Evolutionary conservation across 768 basidiomycete species (phyloP).

Genomic region (Lanmaoa rubissima): DNA sequence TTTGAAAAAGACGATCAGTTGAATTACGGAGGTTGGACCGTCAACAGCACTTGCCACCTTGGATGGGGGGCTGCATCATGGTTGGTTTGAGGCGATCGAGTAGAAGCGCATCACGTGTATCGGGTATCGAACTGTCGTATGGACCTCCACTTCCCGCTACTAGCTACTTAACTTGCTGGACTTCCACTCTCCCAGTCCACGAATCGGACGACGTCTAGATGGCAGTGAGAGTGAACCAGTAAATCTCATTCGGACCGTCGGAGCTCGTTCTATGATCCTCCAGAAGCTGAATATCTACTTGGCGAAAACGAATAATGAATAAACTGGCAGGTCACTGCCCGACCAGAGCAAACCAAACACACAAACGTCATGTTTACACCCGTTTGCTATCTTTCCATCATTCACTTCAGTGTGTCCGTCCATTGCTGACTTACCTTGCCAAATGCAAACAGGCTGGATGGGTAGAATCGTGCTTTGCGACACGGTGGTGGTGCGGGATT

Average conservation of each 20-base stretch:
- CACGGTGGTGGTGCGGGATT: not conserved
- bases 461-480: not conserved
- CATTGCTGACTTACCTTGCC: not conserved
- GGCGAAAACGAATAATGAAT: not conserved
- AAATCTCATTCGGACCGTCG: not conserved
- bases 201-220: not conserved
- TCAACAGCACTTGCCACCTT: slow-evolving; percentile 5
- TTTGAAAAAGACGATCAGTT: slow-evolving; percentile 5
- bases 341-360: not conserved
- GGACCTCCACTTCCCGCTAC: no score
- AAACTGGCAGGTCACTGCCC: no score
- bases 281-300: no score
- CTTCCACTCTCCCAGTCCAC: not conserved
- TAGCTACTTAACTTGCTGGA: no score
- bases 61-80: slow-evolving; percentile 8
- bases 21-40: not conserved
- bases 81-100: not conserved
- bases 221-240: not conserved
- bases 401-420: not conserved
- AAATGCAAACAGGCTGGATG: no score
- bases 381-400: not conserved
- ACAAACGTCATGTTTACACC: not conserved
- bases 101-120: not conserved
- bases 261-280: not conserved
- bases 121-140: no score